Base-by-base conservation (phyloP, 1,284 basidiomycete genomes). In the Hemileia vastatrix region DNA sequence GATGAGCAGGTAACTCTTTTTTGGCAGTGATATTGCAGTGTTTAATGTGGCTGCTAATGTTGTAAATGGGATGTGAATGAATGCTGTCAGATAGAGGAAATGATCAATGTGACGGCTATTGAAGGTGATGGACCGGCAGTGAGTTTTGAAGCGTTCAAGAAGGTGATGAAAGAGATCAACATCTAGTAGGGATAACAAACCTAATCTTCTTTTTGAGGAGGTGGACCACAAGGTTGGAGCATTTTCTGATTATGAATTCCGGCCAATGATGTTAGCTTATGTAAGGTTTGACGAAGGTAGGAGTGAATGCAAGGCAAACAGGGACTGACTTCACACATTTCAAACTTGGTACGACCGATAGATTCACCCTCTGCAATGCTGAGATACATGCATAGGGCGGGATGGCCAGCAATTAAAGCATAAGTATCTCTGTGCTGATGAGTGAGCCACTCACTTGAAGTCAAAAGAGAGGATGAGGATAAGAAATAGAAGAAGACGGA, bases 221-320 rank as follows among this genome's bases (percentile, higher is more conserved):
- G 93, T 45, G 90, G 90, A 0, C 93, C 94, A 72, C 91, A 97
- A n/a, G 94, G 94, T 76, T 97, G 93, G 47, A 98, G 80, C 93
- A 97, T 96, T 66, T 87, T 84, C 92, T 96, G 71, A n/a, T 18
- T 32, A 45, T 13, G n/a, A 2, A 27, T 31, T 40, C n/a, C 43
- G n/a, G 18, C 6, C 23, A 9, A 50, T 64, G 54, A 65, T 53
- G 62, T 1, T 3, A 15, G 3, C 51, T 6, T 15, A 4, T 19
- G 13, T 36, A 24, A n/a, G 23, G 19, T 9, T 18, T 23, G 19
- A 18, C 13, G 32, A 21, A 40, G 11, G 19, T 43, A 45, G 44
- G 27, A 54, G n/a, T 21, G n/a, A 45, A 54, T 45, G 36, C 24
- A 33, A 48, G 58, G n/a, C 18, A 4, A 6, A 33, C 43, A 15